A percentile compares a stretch with the other conserved stretches of the same genome.
These are phyloP conservation scores for Zygosaccharomyces bailii DNA, from an alignment of 805 yeast species.

Conservation along the genomic window DNA sequence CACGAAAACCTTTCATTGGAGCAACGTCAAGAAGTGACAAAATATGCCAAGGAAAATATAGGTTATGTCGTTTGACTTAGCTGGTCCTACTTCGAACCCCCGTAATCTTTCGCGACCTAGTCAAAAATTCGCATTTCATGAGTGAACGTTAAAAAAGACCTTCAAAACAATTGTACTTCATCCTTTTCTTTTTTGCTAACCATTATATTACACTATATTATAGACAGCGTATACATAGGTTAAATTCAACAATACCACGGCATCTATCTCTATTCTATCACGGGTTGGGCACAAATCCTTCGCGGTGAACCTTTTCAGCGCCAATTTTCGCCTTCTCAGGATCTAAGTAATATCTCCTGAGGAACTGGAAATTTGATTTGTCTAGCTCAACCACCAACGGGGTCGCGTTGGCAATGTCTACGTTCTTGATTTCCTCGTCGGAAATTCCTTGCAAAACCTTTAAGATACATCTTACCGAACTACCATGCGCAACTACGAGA, in stretches of 20 bases:
- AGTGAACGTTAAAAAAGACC: slow-evolving; percentile 2
- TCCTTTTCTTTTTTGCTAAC: slow-evolving; percentile 2
- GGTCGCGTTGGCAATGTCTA: slow-evolving; percentile 81
- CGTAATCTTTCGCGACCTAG: no score
- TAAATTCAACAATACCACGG: slow-evolving; percentile 2
- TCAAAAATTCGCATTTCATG: slow-evolving; percentile 5
- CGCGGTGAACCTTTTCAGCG: slow-evolving; percentile 75
- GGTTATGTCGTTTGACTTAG: slow-evolving; percentile 44
- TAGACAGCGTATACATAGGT: slow-evolving; percentile 8
- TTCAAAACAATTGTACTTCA: neutral
- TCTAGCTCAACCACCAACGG: slow-evolving; percentile 69
- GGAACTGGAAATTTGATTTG: slow-evolving; percentile 43
- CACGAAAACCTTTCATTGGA: slow-evolving; percentile 55
- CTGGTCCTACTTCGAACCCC: neutral
- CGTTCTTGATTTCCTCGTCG: slow-evolving; percentile 64
- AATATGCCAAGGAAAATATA: slow-evolving; percentile 73
- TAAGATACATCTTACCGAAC: slow-evolving; percentile 71
- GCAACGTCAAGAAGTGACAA: slow-evolving; percentile 67
- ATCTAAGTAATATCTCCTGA: slow-evolving; percentile 63
- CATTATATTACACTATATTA: slow-evolving; percentile 5
- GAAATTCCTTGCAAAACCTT: slow-evolving; percentile 63
- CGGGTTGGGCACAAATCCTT: slow-evolving; percentile 49
- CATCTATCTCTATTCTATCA: slow-evolving; percentile 8
- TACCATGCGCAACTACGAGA: slow-evolving; percentile 75
- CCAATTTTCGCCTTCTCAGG: slow-evolving; percentile 76